Percentiles rank a stretch among this genome's conserved stretches.
Evolutionary conservation across 2,329 filamentous ascomycete genomes (phyloP).

Genomic region (Paramyrothecium sp.): DNA sequence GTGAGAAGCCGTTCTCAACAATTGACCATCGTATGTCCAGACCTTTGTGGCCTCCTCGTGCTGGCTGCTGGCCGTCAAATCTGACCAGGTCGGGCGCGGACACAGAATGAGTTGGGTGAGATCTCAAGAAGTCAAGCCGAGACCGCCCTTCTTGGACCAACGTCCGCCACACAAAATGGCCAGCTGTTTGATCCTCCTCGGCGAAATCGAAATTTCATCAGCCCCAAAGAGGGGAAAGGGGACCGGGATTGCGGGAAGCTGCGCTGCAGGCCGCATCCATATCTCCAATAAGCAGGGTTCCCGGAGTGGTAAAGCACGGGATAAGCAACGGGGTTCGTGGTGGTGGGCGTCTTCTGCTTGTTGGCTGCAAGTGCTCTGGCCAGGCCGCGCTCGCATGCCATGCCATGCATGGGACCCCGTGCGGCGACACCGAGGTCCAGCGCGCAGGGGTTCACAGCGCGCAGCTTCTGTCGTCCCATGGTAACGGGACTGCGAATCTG

Average conservation of each 20-base stretch:
- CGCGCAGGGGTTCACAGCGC: not conserved
- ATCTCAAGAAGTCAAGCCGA: not conserved
- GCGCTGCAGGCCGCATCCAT: not conserved
- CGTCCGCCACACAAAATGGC: not conserved
- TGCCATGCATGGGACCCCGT: not conserved
- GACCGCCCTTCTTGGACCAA: not conserved
- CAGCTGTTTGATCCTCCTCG: not conserved
- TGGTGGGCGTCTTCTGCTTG: too few species aligned
- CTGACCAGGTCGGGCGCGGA: not conserved
- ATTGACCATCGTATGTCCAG: not conserved
- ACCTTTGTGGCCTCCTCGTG: not conserved
- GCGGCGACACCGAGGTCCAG: not conserved
- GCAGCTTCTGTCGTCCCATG: not conserved
- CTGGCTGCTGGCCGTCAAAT: not conserved
- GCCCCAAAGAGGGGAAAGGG: not conserved
- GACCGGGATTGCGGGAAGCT: not conserved
- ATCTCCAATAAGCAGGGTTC: not conserved
- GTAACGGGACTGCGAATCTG: not conserved
- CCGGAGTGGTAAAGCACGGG: too few species aligned
- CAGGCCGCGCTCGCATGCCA: too few species aligned
- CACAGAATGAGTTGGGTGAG: not conserved
- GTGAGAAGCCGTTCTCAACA: not conserved
- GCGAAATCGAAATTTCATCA: not conserved
- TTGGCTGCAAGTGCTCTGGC: too few species aligned
- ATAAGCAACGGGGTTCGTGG: too few species aligned